Evolutionary conservation across 495 filamentous ascomycete species (phyloP), one percentile per base, ranked within the genome.

Genomic region (Aspergillus affinis): DNA sequence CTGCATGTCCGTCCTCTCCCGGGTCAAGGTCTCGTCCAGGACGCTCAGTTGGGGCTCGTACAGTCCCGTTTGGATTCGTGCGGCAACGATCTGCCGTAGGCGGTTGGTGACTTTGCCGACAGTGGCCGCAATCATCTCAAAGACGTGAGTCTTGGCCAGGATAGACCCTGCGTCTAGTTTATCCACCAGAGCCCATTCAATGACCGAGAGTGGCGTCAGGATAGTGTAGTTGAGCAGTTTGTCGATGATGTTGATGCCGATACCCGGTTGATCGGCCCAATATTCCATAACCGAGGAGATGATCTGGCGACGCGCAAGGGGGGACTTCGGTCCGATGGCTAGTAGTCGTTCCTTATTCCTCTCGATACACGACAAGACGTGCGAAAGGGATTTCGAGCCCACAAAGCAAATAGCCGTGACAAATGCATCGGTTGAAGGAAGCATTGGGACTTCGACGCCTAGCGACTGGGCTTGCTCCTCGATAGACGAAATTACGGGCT

Each of bases 221-320:
- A 99, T 95, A 41, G 89, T 92, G 78, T 98, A 99, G 71, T 99
- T 99, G 27, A 99, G 87, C 4, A 99, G 81, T 76, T 97, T 98
- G 79, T 99, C 94, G 57, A 98, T 82, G 65, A 99, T 93, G 65
- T 89, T 90, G 66, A 97, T 88, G 30, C 92, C 95, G 47, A 96
- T 87, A 32, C 94, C 94, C 0, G 94, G 91, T 63, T 98, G 94
- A 55, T 93, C 88, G 45, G 82, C 81, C 94, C 94, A 99, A 77
- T 97, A 98, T 15, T 87, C 84, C 79, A 97, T 88, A 29, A 97
- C 93, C 9, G 89, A 90, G 12, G 85, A 83, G 60, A 98, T 90
- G 61, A 99, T 96, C 71, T 99, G 95, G 55, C 84, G 82, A 19
- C 91, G 85, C 2, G 91, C 92, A 20, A 76, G 77, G 46, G 88